phyloP scores from a whole-genome alignment of 345 rosid species.

The Rubroshorea leprosula region DNA sequence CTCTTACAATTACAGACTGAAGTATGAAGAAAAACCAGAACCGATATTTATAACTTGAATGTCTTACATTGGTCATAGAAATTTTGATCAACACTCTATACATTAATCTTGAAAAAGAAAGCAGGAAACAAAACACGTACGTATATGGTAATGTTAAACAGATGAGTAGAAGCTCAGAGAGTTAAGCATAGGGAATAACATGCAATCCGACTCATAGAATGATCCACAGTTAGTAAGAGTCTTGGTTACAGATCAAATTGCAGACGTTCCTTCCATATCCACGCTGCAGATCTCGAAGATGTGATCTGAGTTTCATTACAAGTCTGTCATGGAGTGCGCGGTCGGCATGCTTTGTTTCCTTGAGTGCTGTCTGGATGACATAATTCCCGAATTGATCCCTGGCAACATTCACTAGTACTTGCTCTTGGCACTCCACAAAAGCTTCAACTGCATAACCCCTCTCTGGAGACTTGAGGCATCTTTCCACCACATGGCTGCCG shows the following conservation, averaged over 20 bases:
- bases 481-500: slow-evolving; percentile 15
- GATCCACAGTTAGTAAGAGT: too few relatives aligned
- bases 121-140: too few relatives aligned
- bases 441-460: slow-evolving; percentile 10
- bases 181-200: too few relatives aligned
- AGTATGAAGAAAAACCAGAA: too few relatives aligned
- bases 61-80: too few relatives aligned
- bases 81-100: too few relatives aligned
- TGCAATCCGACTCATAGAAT: too few relatives aligned
- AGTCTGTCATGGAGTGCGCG: neutral
- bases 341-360: neutral
- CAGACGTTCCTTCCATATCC: neutral
- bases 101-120: too few relatives aligned
- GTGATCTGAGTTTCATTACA: neutral
- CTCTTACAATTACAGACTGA: too few relatives aligned
- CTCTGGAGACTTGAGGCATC: slow-evolving; percentile 7
- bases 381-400: neutral
- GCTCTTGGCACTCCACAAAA: neutral
- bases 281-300: neutral
- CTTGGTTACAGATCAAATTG: neutral
- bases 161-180: too few relatives aligned
- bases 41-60: too few relatives aligned
- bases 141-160: too few relatives aligned
- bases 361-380: neutral
- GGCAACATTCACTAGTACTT: neutral